Evolutionary conservation across 148 eudicot species (phyloP), one percentile per base, ranked within the genome.

Genomic region (Salicornia ramosissima): DNA sequence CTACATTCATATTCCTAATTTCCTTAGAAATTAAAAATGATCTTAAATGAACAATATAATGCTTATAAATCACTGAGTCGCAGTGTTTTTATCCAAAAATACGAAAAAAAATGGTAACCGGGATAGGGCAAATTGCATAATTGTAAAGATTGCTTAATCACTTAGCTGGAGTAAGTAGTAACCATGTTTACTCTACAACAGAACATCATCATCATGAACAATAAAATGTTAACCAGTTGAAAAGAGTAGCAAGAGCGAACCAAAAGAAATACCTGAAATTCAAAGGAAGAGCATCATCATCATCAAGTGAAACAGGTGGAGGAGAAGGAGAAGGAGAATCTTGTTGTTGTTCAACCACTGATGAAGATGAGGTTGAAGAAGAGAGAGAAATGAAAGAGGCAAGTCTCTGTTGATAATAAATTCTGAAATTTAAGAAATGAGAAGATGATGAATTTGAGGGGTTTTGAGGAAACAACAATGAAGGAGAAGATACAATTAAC

Each of bases 261-360:
- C 13, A 36, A 24, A 50, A 2, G 15, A 24, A 36, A 47, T 75
- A 86, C 89, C 80, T 79, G 71, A 72, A 62, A 62, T 39, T 60
- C 14, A 31, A 40, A 70, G 83, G 73, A 76, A 77, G 65, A 16
- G 77, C 53, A 4, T 25, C 58, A 71, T 51, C 68, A 49, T 29
- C 49, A 29, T 21, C 28, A 61, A 25, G 42, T 29, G 50, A 46
- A 46, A n/a, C n/a, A n/a, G n/a, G n/a, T n/a, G 64, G 8, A 36
- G 56, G 65, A 15, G 58, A 51, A 5, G 26, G 64, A 15, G 71
- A 15, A 53, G 72, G 34, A 36, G 64, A 43, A 61, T 60, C 71
- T 73, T 74, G 73, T 65, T 78, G 78, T 42, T 77, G 72, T 70
- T 79, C 71, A 56, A 72, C 64, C 47, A 65, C 80, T 15, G 79